Evolutionary conservation across 345 rosid genomes (phyloP).

Genomic region (Brassica napus): DNA sequence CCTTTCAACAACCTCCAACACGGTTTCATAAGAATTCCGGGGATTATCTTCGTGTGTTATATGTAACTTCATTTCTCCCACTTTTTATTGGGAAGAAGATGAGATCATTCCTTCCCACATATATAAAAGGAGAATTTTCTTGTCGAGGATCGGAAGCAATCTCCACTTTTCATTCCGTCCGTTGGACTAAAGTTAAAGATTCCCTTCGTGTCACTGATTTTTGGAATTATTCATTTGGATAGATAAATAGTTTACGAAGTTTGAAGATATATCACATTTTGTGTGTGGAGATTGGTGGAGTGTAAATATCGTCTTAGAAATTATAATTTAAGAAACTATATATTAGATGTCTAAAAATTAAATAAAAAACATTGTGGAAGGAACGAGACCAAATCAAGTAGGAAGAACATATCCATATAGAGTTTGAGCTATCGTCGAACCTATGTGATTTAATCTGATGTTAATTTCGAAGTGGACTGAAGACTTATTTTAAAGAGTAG

Average conservation of each 20-base stretch:
- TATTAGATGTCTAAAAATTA: background rate
- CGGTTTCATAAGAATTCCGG: background rate
- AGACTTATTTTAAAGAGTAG: no score
- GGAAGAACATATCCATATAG: no score
- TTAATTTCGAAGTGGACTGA: no score
- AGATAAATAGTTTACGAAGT: background rate
- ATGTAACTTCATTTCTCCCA: background rate
- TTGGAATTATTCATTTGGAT: background rate
- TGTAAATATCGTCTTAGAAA: background rate
- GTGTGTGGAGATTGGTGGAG: background rate
- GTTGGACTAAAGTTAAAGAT: background rate
- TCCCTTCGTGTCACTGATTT: background rate
- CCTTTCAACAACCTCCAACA: background rate
- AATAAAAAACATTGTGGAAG: no score
- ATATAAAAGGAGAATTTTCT: background rate
- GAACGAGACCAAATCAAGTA: no score
- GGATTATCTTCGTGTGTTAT: background rate
- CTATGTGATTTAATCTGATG: no score
- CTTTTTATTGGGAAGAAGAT: background rate
- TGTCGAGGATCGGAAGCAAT: background rate
- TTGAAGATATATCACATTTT: background rate
- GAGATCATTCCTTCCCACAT: background rate
- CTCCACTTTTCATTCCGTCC: background rate
- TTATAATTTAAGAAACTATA: background rate
- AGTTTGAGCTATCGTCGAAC: no score